Evolutionary conservation across 2,329 filamentous ascomycete genomes (phyloP), one percentile per base, ranked within the genome.

Genomic region (Raffaelea arxii): DNA sequence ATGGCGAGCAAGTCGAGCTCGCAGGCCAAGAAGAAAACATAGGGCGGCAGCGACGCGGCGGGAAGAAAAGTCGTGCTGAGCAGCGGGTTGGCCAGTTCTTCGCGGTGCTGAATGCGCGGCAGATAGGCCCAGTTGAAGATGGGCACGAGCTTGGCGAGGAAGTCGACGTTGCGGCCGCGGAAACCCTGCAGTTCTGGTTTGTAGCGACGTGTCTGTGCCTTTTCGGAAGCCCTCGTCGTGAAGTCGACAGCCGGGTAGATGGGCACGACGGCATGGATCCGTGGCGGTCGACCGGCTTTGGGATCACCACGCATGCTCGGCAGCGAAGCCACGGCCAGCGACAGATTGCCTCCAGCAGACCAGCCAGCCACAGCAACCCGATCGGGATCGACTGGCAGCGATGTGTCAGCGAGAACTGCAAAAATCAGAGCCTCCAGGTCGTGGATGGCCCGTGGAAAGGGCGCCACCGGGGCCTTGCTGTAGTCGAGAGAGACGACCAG

Each of bases 331-430:
- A 64, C 65, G 6, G 62, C 57, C 1, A 76, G 58, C 1, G 65
- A 54, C 1, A 77, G 59, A 53, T 73, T 75, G 2, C 65, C 74
- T 23, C 74, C 74, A 0, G 73, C 72, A 27, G 69, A 72, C 58
- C 71, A 76, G 10, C 74, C 74, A 2, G 60, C 65, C 1, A 77
- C 50, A 0, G 65, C 64, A 4, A 75, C 61, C 4, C 46, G 21
- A 59, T 58, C 3, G 52, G 44, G 7, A 56, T 77, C 70, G 51
- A 76, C 64, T 3, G 70, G 70, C 1, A 78, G 62, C 1, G 58
- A 54, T 1, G 54, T 24, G 56, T 77, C 71, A 6, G 58, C 55
- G 10, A 75, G 61, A 11, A 70, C 58, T 10, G 65, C 65, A 19
- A 59, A 51, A 47, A 64, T 60, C 19, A 74, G 60, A 1, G 67